Evolutionary conservation across 192 early-diverging fungal species (phyloP).

Genomic region (Podila verticillata): DNA sequence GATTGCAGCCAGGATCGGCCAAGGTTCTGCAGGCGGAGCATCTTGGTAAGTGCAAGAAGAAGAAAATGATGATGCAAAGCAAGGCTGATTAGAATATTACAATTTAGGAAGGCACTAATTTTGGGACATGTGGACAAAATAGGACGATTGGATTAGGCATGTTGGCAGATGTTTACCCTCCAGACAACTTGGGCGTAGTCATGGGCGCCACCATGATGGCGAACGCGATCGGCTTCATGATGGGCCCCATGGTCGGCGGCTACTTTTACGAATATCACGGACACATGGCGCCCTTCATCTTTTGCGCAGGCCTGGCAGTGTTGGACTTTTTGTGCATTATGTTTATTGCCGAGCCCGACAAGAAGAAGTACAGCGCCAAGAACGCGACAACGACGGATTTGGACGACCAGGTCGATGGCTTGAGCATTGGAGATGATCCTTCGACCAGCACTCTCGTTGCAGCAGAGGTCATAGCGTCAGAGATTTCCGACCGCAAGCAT

Average conservation of each 20-base stretch:
- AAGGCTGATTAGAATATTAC: not conserved
- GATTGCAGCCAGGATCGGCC: slow-evolving; percentile 72
- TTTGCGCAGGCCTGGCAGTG: slow-evolving; percentile 67
- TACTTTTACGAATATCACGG: slow-evolving; percentile 73
- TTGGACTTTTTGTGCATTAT: slow-evolving; percentile 70
- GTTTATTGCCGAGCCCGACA: slow-evolving; percentile 68
- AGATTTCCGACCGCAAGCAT: slow-evolving; percentile 33
- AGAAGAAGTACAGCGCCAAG: slow-evolving; percentile 18
- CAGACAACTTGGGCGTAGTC: slow-evolving; percentile 67
- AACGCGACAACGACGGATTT: not conserved
- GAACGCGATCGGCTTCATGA: slow-evolving; percentile 73
- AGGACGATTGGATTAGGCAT: slow-evolving; percentile 76
- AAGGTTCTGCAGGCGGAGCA: slow-evolving; percentile 78
- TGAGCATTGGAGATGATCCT: slow-evolving; percentile 16
- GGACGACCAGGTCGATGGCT: slow-evolving; percentile 17
- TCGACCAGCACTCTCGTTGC: slow-evolving; percentile 33
- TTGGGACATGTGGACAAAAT: slow-evolving; percentile 1
- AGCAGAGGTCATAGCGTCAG: slow-evolving; percentile 16
- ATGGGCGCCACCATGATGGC: slow-evolving; percentile 78
- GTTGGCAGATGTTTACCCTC: slow-evolving; percentile 76
- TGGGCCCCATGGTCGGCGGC: slow-evolving; percentile 76
- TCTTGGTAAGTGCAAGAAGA: slow-evolving; percentile 62
- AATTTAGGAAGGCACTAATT: not conserved
- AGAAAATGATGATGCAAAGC: not conserved
- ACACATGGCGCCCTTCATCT: slow-evolving; percentile 72